Percentiles rank a stretch among this genome's conserved stretches.
phyloP scores from a whole-genome alignment of 768 basidiomycete species.

The Lentinus brumalis region DNA sequence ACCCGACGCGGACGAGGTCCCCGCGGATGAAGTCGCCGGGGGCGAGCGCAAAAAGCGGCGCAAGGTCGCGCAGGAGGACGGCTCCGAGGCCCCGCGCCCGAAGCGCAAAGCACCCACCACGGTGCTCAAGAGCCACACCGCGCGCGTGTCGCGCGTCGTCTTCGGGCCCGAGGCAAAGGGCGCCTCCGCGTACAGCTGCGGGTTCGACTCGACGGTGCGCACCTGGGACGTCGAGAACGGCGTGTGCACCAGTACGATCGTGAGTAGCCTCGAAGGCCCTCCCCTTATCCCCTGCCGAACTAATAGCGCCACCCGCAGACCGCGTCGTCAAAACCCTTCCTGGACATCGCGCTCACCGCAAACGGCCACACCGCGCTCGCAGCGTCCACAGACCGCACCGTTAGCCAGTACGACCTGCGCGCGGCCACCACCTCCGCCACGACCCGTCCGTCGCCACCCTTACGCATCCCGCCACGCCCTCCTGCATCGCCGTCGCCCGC shows the following conservation, averaged over 20 bases:
- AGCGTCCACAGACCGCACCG: conserved; percentile 73
- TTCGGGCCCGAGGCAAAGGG: conserved; percentile 45
- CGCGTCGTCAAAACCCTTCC: conserved; percentile 74
- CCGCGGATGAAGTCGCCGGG: conserved; percentile 34
- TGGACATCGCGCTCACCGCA: conserved; percentile 54
- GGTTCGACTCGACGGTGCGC: conserved; percentile 89
- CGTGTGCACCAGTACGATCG: conserved; percentile 69
- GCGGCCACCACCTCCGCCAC: conserved; percentile 36
- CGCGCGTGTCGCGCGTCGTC: conserved; percentile 71
- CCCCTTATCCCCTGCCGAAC: background rate
- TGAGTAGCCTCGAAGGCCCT: conserved; percentile 36
- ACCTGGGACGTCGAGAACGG: conserved; percentile 86
- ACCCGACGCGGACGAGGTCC: conserved; percentile 65
- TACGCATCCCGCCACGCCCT: conserved; percentile 66
- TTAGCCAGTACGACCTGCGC: conserved; percentile 72
- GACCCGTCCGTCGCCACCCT: conserved; percentile 45
- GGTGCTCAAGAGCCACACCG: conserved; percentile 84
- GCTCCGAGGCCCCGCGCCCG: conserved; percentile 32
- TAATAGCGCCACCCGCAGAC: conserved; percentile 42
- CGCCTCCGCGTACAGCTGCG: conserved; percentile 66
- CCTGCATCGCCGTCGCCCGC: conserved; percentile 45
- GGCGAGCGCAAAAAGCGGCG: conserved; percentile 61
- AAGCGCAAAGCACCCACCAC: conserved; percentile 67
- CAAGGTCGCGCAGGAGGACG: conserved; percentile 43
- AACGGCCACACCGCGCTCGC: conserved; percentile 53